Evolutionary conservation across 148 eudicot genomes (phyloP), one percentile per base, ranked within the genome.

Genomic region (Pharnaceum exiguum): DNA sequence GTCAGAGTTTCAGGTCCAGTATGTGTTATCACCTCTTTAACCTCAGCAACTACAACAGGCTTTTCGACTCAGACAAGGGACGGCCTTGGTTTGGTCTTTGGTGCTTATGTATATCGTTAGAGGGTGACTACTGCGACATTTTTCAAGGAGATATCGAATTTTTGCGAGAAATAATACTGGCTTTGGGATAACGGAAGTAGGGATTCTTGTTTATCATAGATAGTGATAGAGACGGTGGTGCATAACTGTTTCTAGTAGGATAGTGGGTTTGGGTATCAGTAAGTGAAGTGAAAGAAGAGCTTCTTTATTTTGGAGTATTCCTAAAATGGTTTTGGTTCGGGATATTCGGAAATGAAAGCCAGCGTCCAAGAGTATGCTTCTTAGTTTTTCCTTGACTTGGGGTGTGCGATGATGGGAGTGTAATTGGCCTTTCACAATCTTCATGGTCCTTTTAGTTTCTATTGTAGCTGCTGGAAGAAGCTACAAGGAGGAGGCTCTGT

Each of bases 391-490:
- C 40, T 4, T 79, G 22, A 72, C 60, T 61, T 75, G 72, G 26
- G 62, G 75, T 61, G 67, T 71, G 46, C 72, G 74, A 40, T 63
- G 66, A 62, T 75, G 49, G 33, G 43, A 22, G 63, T 59, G 62
- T 54, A 59, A 60, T 21, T 68, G 75, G 59, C 72, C 69, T 26
- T 56, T 57, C 60, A 63, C 67, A 56, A 78, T 42, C 71, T 71
- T 57, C 82, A 62, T 42, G 59, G 58, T 59, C 65, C 54, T 74
- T 61, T 72, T 62, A 56, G 65, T 62, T 59, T 62, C 55, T 44
- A 11, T 36, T 50, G 72, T 71, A 49, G 69, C 75, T 73, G 73
- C 78, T 68, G 53, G 38, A 51, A 66, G 80, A 77, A 77, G 80
- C 77, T 66, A 69, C 7, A 39, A 44, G 52, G 75, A 69, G 70